A percentile compares a stretch with the other conserved stretches of the same genome.
These are phyloP conservation scores for Phylloporus rhodoxanthus DNA, from an alignment of 768 basidiomycete species.

Conservation along the genomic window DNA sequence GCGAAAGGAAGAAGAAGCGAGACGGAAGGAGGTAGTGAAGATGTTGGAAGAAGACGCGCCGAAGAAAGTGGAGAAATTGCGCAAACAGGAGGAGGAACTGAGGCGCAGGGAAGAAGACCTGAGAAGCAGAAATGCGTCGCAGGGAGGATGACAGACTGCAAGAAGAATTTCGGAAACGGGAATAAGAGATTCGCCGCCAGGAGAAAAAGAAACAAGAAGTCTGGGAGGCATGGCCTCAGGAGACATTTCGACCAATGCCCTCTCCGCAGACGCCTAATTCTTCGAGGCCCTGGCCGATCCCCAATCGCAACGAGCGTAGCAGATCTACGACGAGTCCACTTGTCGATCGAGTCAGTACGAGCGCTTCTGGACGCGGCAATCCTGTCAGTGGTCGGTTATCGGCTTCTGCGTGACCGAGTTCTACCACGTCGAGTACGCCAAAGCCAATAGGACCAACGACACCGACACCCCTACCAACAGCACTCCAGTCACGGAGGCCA, in stretches of 20 bases:
- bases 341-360: slow-evolving; percentile 28
- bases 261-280: slow-evolving; percentile 27
- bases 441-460: slow-evolving; percentile 22
- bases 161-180: slow-evolving; percentile 28
- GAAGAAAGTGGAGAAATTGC: slow-evolving; percentile 24
- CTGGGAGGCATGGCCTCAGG: slow-evolving; percentile 27
- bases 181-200: slow-evolving; percentile 29
- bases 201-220: slow-evolving; percentile 29
- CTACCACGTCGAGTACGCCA: slow-evolving; percentile 15
- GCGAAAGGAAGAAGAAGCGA: slow-evolving; percentile 26
- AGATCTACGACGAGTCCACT: slow-evolving; percentile 28
- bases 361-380: slow-evolving; percentile 24
- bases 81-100: slow-evolving; percentile 25
- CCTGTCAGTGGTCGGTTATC: slow-evolving; percentile 23
- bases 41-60: slow-evolving; percentile 21
- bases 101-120: slow-evolving; percentile 30
- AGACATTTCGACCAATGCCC: slow-evolving; percentile 19
- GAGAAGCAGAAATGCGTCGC: slow-evolving; percentile 29
- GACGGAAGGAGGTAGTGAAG: slow-evolving; percentile 23
- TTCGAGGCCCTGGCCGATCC: slow-evolving; percentile 29
- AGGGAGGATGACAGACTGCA: slow-evolving; percentile 24
- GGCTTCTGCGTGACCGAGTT: slow-evolving; percentile 22
- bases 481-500: slow-evolving; percentile 34
- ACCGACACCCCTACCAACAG: slow-evolving; percentile 15
- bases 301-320: slow-evolving; percentile 30